These are phyloP conservation scores for Urochloa ruziziensis DNA, from an alignment of 176 grass and related monocot genomes.

Conservation along the genomic window DNA sequence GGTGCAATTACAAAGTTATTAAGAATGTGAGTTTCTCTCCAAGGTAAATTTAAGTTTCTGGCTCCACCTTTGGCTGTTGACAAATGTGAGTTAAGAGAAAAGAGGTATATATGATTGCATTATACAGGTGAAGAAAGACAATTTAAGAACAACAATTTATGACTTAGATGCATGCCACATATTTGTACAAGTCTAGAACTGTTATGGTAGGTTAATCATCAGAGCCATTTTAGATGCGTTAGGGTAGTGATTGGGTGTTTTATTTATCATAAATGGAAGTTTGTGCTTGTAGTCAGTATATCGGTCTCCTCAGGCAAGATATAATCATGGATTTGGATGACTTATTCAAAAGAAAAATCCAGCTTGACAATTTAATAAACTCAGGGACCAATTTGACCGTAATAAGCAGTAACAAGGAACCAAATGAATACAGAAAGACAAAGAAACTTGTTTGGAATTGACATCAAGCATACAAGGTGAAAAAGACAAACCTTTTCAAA, in stretches of 20 bases:
- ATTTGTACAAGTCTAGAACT: not conserved
- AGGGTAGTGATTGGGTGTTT: not conserved
- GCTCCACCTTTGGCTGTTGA: not conserved
- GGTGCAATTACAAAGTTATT: not conserved
- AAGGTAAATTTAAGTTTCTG: too few species aligned
- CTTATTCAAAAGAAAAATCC: not conserved
- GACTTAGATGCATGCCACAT: not conserved
- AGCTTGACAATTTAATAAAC: not conserved
- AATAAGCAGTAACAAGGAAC: not conserved
- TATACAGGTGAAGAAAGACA: too few species aligned
- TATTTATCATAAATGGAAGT: not conserved
- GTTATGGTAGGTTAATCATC: not conserved
- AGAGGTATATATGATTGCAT: not conserved
- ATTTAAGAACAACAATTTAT: too few species aligned
- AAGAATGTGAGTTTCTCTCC: too few species aligned
- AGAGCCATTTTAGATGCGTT: not conserved
- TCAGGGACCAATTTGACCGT: not conserved
- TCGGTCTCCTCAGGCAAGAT: not conserved
- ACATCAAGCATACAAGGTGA: not conserved
- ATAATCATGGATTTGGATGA: not conserved
- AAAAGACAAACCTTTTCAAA: constrained; percentile 57
- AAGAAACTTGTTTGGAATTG: not conserved
- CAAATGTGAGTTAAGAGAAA: not conserved
- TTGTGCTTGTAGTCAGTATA: not conserved
- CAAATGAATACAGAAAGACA: not conserved